phyloP scores from a whole-genome alignment of 768 basidiomycete species.

The Lentinula aciculospora region DNA sequence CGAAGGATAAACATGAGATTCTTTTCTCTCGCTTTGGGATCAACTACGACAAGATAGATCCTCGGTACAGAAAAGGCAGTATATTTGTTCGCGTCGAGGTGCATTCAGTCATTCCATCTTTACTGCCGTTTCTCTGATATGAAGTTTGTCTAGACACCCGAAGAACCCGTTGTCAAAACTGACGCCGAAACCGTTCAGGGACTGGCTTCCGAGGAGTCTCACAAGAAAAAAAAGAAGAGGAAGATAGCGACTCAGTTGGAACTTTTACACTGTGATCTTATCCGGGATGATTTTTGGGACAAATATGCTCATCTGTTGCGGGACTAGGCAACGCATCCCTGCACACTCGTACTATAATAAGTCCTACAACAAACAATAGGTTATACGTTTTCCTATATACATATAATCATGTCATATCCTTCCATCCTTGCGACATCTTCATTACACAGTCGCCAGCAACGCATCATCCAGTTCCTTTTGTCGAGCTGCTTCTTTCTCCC shows the following conservation, averaged over 20 bases:
- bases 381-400: too few relatives aligned
- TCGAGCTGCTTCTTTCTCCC: conserved; percentile 41
- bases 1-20: conserved; percentile 89
- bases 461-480: conserved; percentile 66
- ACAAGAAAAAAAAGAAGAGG: conserved; percentile 20
- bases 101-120: background rate
- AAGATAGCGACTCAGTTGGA: conserved; percentile 40
- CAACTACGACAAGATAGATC: conserved; percentile 79
- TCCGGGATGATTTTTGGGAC: conserved; percentile 77
- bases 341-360: background rate
- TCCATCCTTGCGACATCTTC: background rate
- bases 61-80: conserved; percentile 80
- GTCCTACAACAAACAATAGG: background rate
- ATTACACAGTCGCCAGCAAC: conserved; percentile 44
- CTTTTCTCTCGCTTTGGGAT: conserved; percentile 76
- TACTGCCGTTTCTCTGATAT: background rate
- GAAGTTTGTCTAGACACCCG: conserved; percentile 11
- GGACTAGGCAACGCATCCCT: conserved; percentile 15
- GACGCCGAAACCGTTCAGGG: background rate
- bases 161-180: background rate
- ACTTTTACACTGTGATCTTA: conserved; percentile 79
- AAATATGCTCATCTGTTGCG: conserved; percentile 48
- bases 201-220: conserved; percentile 11
- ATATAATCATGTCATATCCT: background rate
- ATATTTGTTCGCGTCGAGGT: conserved; percentile 69